A percentile compares a stretch with the other conserved stretches of the same genome.
phyloP scores from a whole-genome alignment of 306 rosid genomes.

The Citrullus mucosospermus region DNA sequence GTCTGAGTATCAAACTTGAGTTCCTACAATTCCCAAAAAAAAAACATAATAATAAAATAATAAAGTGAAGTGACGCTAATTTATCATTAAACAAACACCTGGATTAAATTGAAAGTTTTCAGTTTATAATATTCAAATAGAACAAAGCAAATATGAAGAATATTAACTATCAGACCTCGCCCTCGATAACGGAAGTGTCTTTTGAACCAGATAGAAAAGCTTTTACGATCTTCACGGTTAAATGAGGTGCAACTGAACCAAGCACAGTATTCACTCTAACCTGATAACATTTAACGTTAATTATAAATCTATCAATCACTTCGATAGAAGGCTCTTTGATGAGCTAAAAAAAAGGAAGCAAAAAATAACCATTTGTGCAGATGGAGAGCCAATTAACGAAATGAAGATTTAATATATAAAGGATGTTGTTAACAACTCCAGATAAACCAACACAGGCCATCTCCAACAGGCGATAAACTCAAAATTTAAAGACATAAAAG shows the following conservation, averaged over 20 bases:
- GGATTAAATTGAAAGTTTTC: not conserved
- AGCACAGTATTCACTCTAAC: slow-evolving; percentile 80
- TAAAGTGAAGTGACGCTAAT: not conserved
- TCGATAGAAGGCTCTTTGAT: not conserved
- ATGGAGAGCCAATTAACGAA: not conserved
- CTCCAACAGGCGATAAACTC: not conserved
- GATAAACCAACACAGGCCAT: not conserved
- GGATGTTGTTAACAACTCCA: not conserved
- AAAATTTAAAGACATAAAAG: not conserved
- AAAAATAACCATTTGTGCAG: not conserved
- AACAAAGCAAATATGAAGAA: slow-evolving; percentile 9
- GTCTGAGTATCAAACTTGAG: slow-evolving; percentile 59
- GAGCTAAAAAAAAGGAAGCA: not conserved
- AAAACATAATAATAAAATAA: not conserved
- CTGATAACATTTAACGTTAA: slow-evolving; percentile 24
- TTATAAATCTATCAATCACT: not conserved
- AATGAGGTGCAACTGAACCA: slow-evolving; percentile 82
- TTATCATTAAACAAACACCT: slow-evolving; percentile 2
- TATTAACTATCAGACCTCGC: slow-evolving; percentile 33
- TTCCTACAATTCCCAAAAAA: slow-evolving; percentile 32
- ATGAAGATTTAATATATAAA: not conserved
- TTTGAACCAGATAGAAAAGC: slow-evolving; percentile 52
- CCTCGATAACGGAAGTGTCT: slow-evolving; percentile 42
- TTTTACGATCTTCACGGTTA: slow-evolving; percentile 69
- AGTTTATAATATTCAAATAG: not conserved